phyloP scores from a whole-genome alignment of 2,329 filamentous ascomycete genomes.

The Thielaviopsis populi region DNA sequence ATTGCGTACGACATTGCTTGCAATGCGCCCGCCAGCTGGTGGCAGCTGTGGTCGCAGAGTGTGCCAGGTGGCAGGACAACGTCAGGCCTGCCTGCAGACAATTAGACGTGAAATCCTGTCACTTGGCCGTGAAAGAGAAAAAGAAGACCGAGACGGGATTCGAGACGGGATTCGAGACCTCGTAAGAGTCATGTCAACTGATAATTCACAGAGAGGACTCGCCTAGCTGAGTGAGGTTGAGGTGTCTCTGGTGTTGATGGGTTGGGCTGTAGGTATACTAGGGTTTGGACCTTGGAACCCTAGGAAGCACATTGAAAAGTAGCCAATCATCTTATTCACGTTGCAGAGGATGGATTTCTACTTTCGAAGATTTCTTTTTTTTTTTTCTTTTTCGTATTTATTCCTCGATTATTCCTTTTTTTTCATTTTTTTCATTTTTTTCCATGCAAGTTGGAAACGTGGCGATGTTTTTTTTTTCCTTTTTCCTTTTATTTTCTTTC shows the following conservation, averaged over 20 bases:
- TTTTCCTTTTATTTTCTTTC: not conserved
- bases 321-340: not conserved
- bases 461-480: not conserved
- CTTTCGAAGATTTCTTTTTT: not conserved
- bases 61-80: not conserved
- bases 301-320: not conserved
- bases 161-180: no score
- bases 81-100: not conserved
- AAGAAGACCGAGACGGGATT: no score
- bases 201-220: no score
- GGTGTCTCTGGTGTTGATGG: no score
- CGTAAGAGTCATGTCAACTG: no score
- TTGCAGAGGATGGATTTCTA: no score
- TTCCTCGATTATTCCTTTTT: not conserved
- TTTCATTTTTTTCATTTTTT: no score
- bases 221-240: no score
- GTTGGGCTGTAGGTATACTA: no score
- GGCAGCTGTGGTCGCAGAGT: not conserved
- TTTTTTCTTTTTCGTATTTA: conserved; percentile 10
- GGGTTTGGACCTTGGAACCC: not conserved
- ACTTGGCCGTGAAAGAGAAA: no score
- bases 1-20: not conserved
- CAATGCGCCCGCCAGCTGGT: conserved; percentile 3
- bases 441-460: not conserved
- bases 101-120: not conserved